A percentile compares a stretch with the other conserved stretches of the same genome.
These are phyloP conservation scores for Corniculantispora saksenae DNA, from an alignment of 2,329 filamentous ascomycete species.

Conservation along the genomic window DNA sequence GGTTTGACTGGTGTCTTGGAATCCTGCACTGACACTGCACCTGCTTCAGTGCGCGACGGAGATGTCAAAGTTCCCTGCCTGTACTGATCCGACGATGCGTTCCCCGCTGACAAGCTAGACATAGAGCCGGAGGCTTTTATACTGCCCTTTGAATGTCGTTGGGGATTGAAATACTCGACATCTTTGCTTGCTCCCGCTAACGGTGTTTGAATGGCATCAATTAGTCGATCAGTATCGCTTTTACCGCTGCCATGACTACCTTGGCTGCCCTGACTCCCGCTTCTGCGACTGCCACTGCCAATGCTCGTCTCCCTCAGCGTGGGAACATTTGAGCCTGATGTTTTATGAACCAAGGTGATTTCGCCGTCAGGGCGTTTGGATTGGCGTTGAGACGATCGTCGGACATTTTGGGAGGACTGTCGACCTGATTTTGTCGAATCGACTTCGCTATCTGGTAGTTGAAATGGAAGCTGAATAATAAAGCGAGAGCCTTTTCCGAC, in stretches of 20 bases:
- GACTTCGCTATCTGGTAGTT: conserved; percentile 50
- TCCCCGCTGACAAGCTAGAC: conserved; percentile 15
- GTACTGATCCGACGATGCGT: neutral
- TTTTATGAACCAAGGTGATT: conserved; percentile 61
- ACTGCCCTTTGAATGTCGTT: conserved; percentile 22
- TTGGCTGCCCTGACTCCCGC: conserved; percentile 43
- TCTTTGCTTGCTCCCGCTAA: conserved; percentile 43
- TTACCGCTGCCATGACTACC: conserved; percentile 49
- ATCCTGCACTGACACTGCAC: conserved; percentile 37
- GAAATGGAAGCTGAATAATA: conserved; percentile 76
- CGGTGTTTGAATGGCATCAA: conserved; percentile 69
- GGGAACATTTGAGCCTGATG: conserved; percentile 26
- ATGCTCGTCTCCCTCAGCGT: conserved; percentile 13
- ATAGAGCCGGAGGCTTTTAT: conserved; percentile 15
- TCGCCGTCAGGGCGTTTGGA: conserved; percentile 46
- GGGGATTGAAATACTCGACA: conserved; percentile 31
- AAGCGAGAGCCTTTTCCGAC: conserved; percentile 81
- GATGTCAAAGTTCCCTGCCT: neutral
- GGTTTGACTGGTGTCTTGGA: conserved; percentile 48
- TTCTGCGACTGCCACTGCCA: conserved; percentile 30
- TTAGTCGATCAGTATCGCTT: conserved; percentile 69
- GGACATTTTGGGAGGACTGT: conserved; percentile 1
- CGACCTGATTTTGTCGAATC: neutral
- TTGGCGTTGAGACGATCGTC: conserved; percentile 25
- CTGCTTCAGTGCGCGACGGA: neutral